Base-by-base conservation (phyloP, 2,329 filamentous ascomycete genomes). In the Onygenales sp. region DNA sequence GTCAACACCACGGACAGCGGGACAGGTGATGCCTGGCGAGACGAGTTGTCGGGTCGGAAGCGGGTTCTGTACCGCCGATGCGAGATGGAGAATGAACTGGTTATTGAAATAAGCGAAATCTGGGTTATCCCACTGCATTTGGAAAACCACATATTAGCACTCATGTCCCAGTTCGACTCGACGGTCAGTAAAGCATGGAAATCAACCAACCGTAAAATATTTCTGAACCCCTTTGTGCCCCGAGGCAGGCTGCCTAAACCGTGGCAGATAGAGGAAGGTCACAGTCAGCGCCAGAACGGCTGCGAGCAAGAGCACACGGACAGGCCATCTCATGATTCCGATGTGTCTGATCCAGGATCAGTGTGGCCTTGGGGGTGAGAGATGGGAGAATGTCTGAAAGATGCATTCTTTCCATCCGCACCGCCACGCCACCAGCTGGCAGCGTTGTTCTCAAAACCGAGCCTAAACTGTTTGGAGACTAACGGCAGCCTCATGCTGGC, bases 41-140 rank as follows among this genome's bases (percentile, higher is more conserved):
- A 51, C 8, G 10, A 51, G 11, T 51, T 37, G 42, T 42, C 49
- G 49, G 4, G 27, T 36, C 13, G 49, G 49, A 27, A 51, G 49
- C 6, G 49, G 49, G 13, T 51, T 51, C 6, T 51, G 17, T 5
- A 51, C 49, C 13, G 49, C 39, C 10, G 49, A 51, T 13, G 49
- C 21, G n/a, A 51, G 49, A 27, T 51, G 49, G 5, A 51, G 42
- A 27, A 51, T 43, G n/a, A 51, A 51, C 40, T 51, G 49, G 40
- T 51, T 51, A 36, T 51, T 51, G 40, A 51, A 51, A 14, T 51
- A 51, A 34, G 49, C 49, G 39, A 51, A 51, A 21, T 51, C 49
- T 3, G 49, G 49, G 32, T 43, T 51, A 37, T 51, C 49, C 49
- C 49, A 51, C 49, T 51, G 27, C 4, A 40, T 51, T 34, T 6